Evolutionary conservation across 768 basidiomycete species (phyloP), one percentile per base, ranked within the genome.

Genomic region (Sarcodon aspratus): DNA sequence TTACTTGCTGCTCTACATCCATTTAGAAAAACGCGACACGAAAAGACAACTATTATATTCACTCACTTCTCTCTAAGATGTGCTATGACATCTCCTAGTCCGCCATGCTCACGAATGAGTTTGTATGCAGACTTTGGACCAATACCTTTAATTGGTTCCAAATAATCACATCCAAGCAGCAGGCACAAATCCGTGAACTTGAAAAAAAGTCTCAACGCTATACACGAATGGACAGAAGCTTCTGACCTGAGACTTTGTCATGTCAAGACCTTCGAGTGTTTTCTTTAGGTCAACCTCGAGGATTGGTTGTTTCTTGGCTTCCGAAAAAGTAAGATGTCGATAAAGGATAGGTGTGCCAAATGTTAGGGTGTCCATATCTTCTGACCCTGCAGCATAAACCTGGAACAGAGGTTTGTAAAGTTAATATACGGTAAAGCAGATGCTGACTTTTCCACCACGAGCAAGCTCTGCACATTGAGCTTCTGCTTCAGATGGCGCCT

Each of bases 301-400:
- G 58, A 99, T 99, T 12, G 96, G 96, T 54, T 87, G 82, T 60
- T 97, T 98, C 64, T 95, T 92, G 11, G 94, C 94, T 62, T 99
- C 96, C 10, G 91, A 93, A 69, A 98, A 97, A 10, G 96, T 98
- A 51, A 99, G 78, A 66, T 97, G 96, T 31, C 96, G 89, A 56
- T 87, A 85, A 8, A 99, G 74, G 40, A 95, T 82, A 1, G 96
- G 95, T 0, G 95, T 70, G 55, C 79, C 76, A 71, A 99, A 99
- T 1, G 96, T 99, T 17, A 99, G 79, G 7, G 96, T 99, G 59
- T 99, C 96, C 96, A 99, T 99, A 65, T 99, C 96, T 66, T 98
- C 96, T 0, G 94, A 96, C 11, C 96, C 96, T 7, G 96, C 94
- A 1, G 90, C 96, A 62, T 90, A 98, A 27, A 98, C 91, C 89